Percentiles rank a stretch among this genome's conserved stretches.
Conservation (phyloP, 139 green algal genomes). For the Deuterostichococcus epilithicus region DNA sequence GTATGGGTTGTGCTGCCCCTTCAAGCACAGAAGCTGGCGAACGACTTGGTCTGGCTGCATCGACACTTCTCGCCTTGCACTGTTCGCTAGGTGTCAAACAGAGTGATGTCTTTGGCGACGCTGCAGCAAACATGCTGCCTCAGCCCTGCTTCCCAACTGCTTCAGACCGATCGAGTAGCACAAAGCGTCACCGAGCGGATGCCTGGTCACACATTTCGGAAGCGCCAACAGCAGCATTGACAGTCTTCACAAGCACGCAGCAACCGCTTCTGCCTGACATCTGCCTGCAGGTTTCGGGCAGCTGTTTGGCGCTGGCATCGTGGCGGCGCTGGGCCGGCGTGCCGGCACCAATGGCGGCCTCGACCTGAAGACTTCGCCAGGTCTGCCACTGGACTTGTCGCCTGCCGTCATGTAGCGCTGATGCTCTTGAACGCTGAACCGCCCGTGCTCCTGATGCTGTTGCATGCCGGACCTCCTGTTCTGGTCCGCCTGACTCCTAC, state of each 20-base stretch:
- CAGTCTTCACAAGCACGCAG: not conserved
- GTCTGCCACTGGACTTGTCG: not conserved
- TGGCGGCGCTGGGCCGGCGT: slow-evolving; percentile 15
- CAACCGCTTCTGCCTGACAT: not conserved
- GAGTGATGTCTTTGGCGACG: not conserved
- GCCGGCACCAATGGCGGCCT: slow-evolving; percentile 22
- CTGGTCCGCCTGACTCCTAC: no score
- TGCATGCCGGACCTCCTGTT: no score
- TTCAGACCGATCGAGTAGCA: no score
- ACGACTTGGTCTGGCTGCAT: not conserved
- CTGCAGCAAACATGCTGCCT: not conserved
- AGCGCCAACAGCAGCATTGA: not conserved
- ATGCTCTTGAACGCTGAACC: no score
- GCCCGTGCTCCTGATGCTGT: no score
- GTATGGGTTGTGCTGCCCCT: not conserved
- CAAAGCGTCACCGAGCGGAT: no score
- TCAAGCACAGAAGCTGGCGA: not conserved
- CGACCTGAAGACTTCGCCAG: slow-evolving; percentile 31
- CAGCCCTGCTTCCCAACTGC: not conserved
- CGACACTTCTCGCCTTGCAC: no score
- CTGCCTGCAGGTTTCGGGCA: slow-evolving; percentile 31
- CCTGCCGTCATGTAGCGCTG: no score
- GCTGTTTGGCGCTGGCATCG: slow-evolving; percentile 19
- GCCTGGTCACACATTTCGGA: no score
- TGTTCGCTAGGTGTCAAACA: no score